Percentiles rank a stretch among this genome's conserved stretches.
phyloP scores from a whole-genome alignment of 768 basidiomycete genomes.

The Tricholomella constricta region DNA sequence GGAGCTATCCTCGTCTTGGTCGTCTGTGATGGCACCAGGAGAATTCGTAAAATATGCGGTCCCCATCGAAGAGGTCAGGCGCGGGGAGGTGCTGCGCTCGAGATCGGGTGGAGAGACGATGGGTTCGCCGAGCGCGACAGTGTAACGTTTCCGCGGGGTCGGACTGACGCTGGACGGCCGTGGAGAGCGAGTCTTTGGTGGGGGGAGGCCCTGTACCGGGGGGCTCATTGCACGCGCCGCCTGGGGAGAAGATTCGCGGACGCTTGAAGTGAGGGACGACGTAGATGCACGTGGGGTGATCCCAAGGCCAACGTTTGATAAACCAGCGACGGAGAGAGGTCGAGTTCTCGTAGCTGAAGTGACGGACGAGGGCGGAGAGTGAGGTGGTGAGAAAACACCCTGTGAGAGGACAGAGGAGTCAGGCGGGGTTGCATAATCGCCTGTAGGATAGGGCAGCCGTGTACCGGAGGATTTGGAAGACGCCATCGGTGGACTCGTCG shows the following conservation, averaged over 20 bases:
- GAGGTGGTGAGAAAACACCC: slow-evolving; percentile 42
- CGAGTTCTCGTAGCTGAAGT: slow-evolving; percentile 49
- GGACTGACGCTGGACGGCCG: slow-evolving; percentile 63
- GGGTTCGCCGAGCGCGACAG: slow-evolving; percentile 79
- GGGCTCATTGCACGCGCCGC: slow-evolving; percentile 18
- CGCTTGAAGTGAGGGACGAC: slow-evolving; percentile 24
- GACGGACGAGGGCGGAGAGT: slow-evolving; percentile 54
- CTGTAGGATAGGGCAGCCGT: slow-evolving; percentile 79
- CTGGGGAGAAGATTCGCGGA: slow-evolving; percentile 20
- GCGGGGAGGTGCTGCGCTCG: slow-evolving; percentile 18
- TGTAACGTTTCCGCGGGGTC: slow-evolving; percentile 83
- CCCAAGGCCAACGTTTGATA: slow-evolving; percentile 23
- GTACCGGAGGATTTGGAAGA: slow-evolving; percentile 50
- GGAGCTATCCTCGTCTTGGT: slow-evolving; percentile 40
- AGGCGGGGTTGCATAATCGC: slow-evolving; percentile 75
- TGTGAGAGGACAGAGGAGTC: slow-evolving; percentile 38
- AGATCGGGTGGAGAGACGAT: slow-evolving; percentile 47
- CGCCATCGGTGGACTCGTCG: slow-evolving; percentile 64
- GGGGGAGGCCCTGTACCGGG: slow-evolving; percentile 36
- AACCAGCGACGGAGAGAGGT: slow-evolving; percentile 50
- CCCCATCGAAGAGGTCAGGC: slow-evolving; percentile 33
- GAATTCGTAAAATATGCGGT: slow-evolving; percentile 46
- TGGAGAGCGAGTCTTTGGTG: slow-evolving; percentile 39
- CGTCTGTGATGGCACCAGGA: slow-evolving; percentile 24
- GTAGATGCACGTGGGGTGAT: slow-evolving; percentile 27